Evolutionary conservation across 2,329 filamentous ascomycete genomes (phyloP).

Genomic region (Chaetomium strumarium): DNA sequence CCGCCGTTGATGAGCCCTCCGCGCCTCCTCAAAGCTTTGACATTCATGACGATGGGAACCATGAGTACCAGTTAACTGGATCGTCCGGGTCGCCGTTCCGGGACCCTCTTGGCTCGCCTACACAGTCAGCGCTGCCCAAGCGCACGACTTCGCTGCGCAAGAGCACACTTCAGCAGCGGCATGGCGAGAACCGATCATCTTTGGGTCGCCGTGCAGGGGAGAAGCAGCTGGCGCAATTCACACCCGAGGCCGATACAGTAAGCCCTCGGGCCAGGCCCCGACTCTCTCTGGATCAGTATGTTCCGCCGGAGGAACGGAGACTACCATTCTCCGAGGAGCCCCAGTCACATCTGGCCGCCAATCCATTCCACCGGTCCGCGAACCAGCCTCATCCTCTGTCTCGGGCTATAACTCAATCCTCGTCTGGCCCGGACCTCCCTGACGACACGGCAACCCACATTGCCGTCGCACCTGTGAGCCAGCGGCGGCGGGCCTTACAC

Average conservation of each 20-base stretch:
- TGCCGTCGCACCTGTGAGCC: constrained; percentile 44
- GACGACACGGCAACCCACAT: constrained; percentile 67
- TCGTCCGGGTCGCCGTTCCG: constrained; percentile 28
- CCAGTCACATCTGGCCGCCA: constrained; percentile 48
- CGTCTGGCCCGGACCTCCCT: constrained; percentile 69
- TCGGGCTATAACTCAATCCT: constrained; percentile 78
- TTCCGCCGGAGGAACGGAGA: constrained; percentile 58
- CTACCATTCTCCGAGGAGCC: constrained; percentile 54
- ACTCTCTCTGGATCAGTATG: constrained; percentile 72
- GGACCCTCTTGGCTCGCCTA: constrained; percentile 40
- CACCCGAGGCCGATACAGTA: constrained; percentile 50
- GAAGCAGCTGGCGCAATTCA: constrained; percentile 46
- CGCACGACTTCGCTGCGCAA: constrained; percentile 73
- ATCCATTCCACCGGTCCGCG: constrained; percentile 39
- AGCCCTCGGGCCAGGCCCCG: constrained; percentile 59
- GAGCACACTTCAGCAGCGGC: constrained; percentile 81
- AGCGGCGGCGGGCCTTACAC: constrained; percentile 42
- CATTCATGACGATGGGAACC: constrained; percentile 35
- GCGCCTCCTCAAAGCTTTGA: constrained; percentile 42
- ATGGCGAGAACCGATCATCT: constrained; percentile 57
- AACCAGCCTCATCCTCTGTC: constrained; percentile 76
- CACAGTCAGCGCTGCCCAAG: constrained; percentile 54
- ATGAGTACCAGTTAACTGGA: constrained; percentile 50
- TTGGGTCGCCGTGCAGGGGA: constrained; percentile 56
- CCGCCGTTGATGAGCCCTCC: constrained; percentile 65